A percentile compares a stretch with the other conserved stretches of the same genome.
These are phyloP conservation scores for Rhytidhysteron rufulum DNA, from an alignment of 2,329 filamentous ascomycete species.

Conservation along the genomic window DNA sequence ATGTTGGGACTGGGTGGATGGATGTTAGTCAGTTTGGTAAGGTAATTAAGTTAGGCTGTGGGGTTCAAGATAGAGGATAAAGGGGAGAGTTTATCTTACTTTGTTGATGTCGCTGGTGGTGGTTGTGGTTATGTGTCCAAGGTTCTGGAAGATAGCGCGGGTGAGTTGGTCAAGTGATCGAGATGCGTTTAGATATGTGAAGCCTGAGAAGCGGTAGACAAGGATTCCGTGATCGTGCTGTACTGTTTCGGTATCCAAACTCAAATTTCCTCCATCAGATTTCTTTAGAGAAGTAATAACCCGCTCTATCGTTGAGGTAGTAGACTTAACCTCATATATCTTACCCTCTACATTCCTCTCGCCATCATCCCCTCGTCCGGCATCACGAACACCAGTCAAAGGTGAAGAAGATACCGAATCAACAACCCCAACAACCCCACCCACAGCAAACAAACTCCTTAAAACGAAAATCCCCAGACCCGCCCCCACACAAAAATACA, in stretches of 20 bases:
- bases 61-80: too few species aligned
- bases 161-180: background rate
- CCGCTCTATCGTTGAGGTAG: slow-evolving; percentile 41
- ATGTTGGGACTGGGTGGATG: too few species aligned
- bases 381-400: slow-evolving; percentile 74
- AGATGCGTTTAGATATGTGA: background rate
- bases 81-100: too few species aligned
- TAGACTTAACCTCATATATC: background rate
- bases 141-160: background rate
- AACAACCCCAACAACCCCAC: slow-evolving; percentile 84
- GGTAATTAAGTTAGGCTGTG: too few species aligned
- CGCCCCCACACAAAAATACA: slow-evolving; percentile 78
- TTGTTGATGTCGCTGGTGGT: too few species aligned
- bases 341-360: slow-evolving; percentile 8
- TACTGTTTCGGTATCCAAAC: slow-evolving; percentile 73
- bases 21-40: too few species aligned
- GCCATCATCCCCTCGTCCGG: background rate
- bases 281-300: slow-evolving; percentile 36
- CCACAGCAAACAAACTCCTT: slow-evolving; percentile 77
- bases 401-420: too few species aligned
- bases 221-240: slow-evolving; percentile 89
- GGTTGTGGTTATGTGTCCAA: too few species aligned
- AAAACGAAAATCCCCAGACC: slow-evolving; percentile 77
- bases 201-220: slow-evolving; percentile 80
- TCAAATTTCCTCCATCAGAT: slow-evolving; percentile 53